These are phyloP conservation scores for Triticum timopheevii DNA, from an alignment of 176 grass and related monocot species.

Conservation along the genomic window DNA sequence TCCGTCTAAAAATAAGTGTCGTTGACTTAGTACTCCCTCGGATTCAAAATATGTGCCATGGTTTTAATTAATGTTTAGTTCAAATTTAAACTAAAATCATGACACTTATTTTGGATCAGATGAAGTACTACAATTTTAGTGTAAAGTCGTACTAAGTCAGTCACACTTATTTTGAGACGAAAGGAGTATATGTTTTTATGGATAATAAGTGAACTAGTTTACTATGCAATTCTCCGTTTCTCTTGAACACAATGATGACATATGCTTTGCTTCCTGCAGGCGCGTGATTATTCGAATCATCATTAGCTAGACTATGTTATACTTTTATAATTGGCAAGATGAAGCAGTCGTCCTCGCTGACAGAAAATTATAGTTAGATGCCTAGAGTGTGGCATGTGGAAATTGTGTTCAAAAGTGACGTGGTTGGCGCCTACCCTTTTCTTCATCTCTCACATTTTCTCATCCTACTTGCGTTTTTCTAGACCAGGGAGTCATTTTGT, in stretches of 20 bases:
- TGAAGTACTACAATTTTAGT: too few relatives aligned
- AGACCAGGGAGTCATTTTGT: background rate
- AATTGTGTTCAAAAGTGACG: background rate
- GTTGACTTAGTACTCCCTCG: too few relatives aligned
- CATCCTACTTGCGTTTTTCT: background rate
- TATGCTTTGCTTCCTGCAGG: background rate
- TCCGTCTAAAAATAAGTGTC: too few relatives aligned
- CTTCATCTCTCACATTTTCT: background rate
- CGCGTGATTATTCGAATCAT: background rate
- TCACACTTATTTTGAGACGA: too few relatives aligned
- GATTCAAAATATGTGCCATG: too few relatives aligned
- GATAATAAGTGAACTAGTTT: background rate
- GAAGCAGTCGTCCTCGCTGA: background rate
- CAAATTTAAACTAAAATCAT: too few relatives aligned
- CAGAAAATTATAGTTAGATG: background rate
- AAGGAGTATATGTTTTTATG: background rate
- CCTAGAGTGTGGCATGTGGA: background rate
- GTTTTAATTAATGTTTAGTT: too few relatives aligned
- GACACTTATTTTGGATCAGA: too few relatives aligned
- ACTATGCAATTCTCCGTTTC: too few relatives aligned
- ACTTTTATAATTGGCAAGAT: background rate
- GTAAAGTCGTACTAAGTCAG: too few relatives aligned
- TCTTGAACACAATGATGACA: background rate
- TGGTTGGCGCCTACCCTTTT: background rate
- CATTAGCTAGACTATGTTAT: background rate